Conservation (phyloP, 768 basidiomycete genomes). For the Rhodotorula diobovata region DNA sequence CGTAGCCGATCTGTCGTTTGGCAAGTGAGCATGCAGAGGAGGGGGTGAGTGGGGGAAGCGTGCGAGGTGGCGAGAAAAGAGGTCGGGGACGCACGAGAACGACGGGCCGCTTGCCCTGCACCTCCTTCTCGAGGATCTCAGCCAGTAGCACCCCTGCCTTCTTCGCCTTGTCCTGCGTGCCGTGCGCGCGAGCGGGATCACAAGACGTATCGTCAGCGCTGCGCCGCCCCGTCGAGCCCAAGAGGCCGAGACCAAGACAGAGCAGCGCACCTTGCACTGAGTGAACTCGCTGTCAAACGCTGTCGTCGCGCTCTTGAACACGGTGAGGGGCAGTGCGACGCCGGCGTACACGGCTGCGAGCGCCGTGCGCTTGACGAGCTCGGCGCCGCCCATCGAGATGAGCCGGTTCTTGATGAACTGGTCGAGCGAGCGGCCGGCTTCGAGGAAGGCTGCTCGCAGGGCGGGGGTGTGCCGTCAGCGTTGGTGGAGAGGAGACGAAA, state of each 20-base stretch:
- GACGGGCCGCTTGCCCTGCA: conserved; percentile 52
- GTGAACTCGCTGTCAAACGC: conserved; percentile 45
- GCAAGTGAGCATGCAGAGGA: neutral
- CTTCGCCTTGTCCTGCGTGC: conserved; percentile 48
- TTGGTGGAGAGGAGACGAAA: neutral
- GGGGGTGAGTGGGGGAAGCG: neutral
- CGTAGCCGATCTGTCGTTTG: conserved; percentile 47
- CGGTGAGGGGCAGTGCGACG: conserved; percentile 43
- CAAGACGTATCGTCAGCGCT: too few relatives aligned
- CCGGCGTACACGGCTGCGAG: conserved; percentile 51
- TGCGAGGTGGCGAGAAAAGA: conserved; percentile 15
- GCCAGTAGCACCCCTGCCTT: conserved; percentile 53
- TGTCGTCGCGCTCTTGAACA: conserved; percentile 40
- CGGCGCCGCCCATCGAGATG: conserved; percentile 40
- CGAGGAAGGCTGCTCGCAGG: conserved; percentile 44
- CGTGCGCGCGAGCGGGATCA: too few relatives aligned
- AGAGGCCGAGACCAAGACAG: too few relatives aligned
- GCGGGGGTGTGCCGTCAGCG: conserved; percentile 14
- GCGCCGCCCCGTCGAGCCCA: neutral
- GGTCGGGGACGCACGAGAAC: conserved; percentile 49
- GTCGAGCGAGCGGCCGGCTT: conserved; percentile 45
- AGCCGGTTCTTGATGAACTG: conserved; percentile 43
- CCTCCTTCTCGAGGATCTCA: conserved; percentile 51
- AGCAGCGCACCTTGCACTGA: conserved; percentile 35
- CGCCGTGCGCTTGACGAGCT: conserved; percentile 52